These are phyloP conservation scores for Colletotrichum siamense DNA, from an alignment of 2,329 filamentous ascomycete genomes.

Conservation along the genomic window DNA sequence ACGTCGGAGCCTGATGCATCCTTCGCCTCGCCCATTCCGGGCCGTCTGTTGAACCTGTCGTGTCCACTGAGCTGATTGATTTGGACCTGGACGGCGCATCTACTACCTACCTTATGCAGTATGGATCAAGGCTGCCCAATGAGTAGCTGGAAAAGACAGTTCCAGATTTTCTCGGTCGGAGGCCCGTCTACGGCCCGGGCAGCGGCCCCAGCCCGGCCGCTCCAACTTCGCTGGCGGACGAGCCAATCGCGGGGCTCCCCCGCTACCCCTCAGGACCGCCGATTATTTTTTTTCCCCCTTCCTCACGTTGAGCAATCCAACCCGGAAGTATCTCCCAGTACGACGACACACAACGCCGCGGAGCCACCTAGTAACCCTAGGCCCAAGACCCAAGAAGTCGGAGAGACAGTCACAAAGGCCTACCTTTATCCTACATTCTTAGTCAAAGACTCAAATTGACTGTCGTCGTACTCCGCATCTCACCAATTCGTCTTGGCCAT, in stretches of 20 bases:
- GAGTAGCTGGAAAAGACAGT: background rate
- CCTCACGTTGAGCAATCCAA: background rate
- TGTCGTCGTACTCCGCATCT: background rate
- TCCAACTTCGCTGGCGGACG: background rate
- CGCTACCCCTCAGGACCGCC: background rate
- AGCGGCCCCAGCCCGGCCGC: background rate
- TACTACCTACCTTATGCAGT: too few relatives aligned
- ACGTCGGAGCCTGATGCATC: background rate
- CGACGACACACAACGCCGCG: background rate
- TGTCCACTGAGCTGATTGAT: background rate
- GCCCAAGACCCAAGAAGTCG: background rate
- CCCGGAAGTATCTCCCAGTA: background rate
- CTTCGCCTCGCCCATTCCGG: background rate
- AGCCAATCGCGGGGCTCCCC: background rate
- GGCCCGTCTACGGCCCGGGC: background rate
- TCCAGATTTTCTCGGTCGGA: background rate
- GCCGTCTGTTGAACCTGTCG: background rate
- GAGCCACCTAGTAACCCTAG: background rate
- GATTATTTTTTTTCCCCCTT: background rate
- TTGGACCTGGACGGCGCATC: background rate
- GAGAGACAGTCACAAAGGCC: background rate
- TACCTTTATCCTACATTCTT: background rate
- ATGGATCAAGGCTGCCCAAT: background rate
- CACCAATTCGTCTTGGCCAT: background rate
- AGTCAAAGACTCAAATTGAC: background rate